Percentiles rank a stretch among this genome's conserved stretches.
Evolutionary conservation across 495 filamentous ascomycete genomes (phyloP).

Genomic region (Pyrenula aspistea): DNA sequence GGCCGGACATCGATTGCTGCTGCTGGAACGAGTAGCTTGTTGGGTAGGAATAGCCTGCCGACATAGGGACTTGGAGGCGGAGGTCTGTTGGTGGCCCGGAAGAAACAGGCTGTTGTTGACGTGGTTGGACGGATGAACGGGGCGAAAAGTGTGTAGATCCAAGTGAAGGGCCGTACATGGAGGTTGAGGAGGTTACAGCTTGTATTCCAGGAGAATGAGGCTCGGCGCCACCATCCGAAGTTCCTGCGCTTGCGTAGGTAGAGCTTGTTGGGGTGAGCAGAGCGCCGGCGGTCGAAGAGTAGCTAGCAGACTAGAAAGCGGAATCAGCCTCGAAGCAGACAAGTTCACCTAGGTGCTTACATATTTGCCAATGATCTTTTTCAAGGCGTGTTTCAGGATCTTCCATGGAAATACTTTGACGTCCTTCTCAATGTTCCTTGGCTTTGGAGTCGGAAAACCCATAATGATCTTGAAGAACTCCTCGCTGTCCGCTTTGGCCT

Average conservation of each 20-base stretch:
- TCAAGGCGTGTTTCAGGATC: conserved; percentile 65
- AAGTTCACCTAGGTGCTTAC: conserved; percentile 35
- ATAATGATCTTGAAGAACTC: conserved; percentile 98
- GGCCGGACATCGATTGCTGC: background rate
- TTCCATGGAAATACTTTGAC: conserved; percentile 98
- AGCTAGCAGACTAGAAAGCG: conserved; percentile 32
- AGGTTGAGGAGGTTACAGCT: conserved; percentile 3
- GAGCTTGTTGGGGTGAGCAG: conserved; percentile 25
- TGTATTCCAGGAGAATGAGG: conserved; percentile 22
- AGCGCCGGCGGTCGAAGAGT: conserved; percentile 35
- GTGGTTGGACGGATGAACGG: background rate
- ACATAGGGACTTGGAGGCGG: background rate
- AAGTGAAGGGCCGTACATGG: conserved; percentile 7
- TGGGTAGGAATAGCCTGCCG: background rate
- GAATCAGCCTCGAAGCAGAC: background rate
- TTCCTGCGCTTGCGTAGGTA: conserved; percentile 25
- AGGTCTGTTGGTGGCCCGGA: background rate
- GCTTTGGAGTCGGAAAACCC: conserved; percentile 91
- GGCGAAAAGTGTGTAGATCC: conserved; percentile 9
- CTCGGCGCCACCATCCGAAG: conserved; percentile 30
- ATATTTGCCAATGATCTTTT: conserved; percentile 99
- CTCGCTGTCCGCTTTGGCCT: conserved; percentile 80
- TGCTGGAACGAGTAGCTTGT: background rate
- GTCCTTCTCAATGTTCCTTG: conserved; percentile 95
- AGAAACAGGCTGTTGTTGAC: background rate